Base-by-base conservation (phyloP, 345 rosid species). In the Crucihimalaya himalaica region DNA sequence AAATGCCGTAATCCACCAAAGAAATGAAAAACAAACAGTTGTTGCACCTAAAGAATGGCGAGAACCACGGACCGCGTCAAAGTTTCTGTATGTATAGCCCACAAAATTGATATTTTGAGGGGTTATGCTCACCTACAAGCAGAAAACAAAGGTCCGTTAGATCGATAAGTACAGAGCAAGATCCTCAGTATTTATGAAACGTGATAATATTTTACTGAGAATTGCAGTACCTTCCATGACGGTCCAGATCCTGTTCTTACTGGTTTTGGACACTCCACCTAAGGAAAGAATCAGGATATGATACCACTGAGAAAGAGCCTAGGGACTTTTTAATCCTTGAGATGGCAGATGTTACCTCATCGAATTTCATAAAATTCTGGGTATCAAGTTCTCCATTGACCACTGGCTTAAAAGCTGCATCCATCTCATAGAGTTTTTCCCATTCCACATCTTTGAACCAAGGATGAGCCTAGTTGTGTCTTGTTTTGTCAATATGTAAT, bases 31-130 rank as follows among this genome's bases (percentile, higher is more conserved):
- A 23, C 34, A 47, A 43, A 64, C 21, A 51, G 16, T 45, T 63
- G 15, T 19, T 76, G 45, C 82, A 92, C 96, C 96, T 72, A 81
- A 73, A 39, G 79, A 79, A 64, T 70, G 85, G 47, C 69, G 83
- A 19, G 82, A 69, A 28, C 87, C 88, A 81, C 87, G 92, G 46
- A 93, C 83, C 25, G 96, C 98, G 51, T 85, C 93, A 12, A 88
- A 88, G 74, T 93, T 91, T 86, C 85, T 93, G 84, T 89, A 91
- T 12, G 97, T 91, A 66, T 93, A 93, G 25, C 98, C 98, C 69
- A 91, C 98, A 63, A 93, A 93, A 78, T 82, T 87, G 73, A 89
- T 85, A 66, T 88, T 91, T 81, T 93, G 75, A 27, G 92, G 83
- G 56, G 84, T 83, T 76, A 84, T 72, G 64, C 75, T 66, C 61